Percentiles rank a stretch among this genome's conserved stretches.
Conservation (phyloP, 2,329 filamentous ascomycete species). For the Penicillium digitatum region DNA sequence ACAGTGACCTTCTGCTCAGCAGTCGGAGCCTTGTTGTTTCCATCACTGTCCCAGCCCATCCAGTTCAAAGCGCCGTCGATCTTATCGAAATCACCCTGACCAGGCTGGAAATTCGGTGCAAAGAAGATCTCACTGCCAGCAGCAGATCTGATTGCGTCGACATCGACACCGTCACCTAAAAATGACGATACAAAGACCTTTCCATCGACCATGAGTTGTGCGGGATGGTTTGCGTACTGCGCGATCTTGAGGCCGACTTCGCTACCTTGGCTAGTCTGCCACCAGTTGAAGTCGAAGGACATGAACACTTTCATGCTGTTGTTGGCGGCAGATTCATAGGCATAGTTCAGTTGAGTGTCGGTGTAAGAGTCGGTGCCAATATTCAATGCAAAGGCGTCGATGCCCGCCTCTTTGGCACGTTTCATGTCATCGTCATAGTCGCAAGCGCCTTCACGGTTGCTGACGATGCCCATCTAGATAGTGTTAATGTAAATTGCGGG, state of each 20-base stretch:
- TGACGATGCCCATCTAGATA: constrained; percentile 46
- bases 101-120: constrained; percentile 50
- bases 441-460: constrained; percentile 40
- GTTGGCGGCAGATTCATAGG: constrained; percentile 49
- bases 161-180: constrained; percentile 47
- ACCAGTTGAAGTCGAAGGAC: constrained; percentile 57
- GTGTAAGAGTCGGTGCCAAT: constrained; percentile 46
- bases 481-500: background rate
- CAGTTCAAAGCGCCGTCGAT: constrained; percentile 46
- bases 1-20: constrained; percentile 41
- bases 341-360: constrained; percentile 47
- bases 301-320: constrained; percentile 53
- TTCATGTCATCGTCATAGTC: constrained; percentile 50
- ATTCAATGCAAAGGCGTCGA: constrained; percentile 52
- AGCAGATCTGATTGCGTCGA: constrained; percentile 41
- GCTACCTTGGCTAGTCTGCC: constrained; percentile 34
- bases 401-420: constrained; percentile 42
- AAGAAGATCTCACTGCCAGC: constrained; percentile 48
- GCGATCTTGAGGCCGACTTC: constrained; percentile 47
- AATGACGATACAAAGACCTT: constrained; percentile 55
- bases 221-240: constrained; percentile 43
- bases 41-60: constrained; percentile 45
- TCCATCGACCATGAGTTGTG: constrained; percentile 49
- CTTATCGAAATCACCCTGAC: constrained; percentile 34
- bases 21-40: constrained; percentile 50